A percentile compares a stretch with the other conserved stretches of the same genome.
Conservation (phyloP, 2,329 filamentous ascomycete species). For the Venturia nashicola region DNA sequence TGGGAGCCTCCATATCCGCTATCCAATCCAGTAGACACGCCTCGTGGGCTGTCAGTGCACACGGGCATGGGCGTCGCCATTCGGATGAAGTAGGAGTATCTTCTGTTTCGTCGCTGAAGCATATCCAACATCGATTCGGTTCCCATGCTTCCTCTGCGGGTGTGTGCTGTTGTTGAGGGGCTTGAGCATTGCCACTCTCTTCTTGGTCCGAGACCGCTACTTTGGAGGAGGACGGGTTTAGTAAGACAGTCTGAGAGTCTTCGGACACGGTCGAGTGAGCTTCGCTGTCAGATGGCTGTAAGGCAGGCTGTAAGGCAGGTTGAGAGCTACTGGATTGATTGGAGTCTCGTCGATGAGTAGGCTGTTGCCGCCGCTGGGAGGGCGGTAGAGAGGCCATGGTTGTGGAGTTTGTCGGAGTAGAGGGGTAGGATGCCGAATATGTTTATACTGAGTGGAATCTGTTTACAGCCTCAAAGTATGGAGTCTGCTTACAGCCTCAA, state of each 20-base stretch:
- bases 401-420: not conserved
- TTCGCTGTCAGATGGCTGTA: conserved; percentile 20
- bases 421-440: not conserved
- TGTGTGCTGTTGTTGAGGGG: conserved; percentile 7
- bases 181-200: not conserved
- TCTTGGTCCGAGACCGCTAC: conserved; percentile 4
- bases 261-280: conserved; percentile 27
- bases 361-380: conserved; percentile 2
- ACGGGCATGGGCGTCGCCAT: conserved; percentile 86
- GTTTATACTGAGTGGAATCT: not conserved
- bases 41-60: conserved; percentile 83
- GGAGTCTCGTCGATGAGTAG: not conserved
- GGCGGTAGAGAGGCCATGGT: conserved; percentile 7
- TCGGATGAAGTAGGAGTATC: conserved; percentile 46
- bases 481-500: no score
- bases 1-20: conserved; percentile 66
- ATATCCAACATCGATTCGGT: conserved; percentile 54
- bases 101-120: conserved; percentile 53
- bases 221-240: conserved; percentile 20
- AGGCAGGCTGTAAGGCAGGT: conserved; percentile 14
- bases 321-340: conserved; percentile 6
- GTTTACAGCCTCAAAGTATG: not conserved
- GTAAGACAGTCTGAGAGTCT: conserved; percentile 33
- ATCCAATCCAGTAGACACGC: conserved; percentile 85
- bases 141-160: conserved; percentile 14